Evolutionary conservation across 2,329 filamentous ascomycete species (phyloP).

Genomic region (Penicillium sp.): DNA sequence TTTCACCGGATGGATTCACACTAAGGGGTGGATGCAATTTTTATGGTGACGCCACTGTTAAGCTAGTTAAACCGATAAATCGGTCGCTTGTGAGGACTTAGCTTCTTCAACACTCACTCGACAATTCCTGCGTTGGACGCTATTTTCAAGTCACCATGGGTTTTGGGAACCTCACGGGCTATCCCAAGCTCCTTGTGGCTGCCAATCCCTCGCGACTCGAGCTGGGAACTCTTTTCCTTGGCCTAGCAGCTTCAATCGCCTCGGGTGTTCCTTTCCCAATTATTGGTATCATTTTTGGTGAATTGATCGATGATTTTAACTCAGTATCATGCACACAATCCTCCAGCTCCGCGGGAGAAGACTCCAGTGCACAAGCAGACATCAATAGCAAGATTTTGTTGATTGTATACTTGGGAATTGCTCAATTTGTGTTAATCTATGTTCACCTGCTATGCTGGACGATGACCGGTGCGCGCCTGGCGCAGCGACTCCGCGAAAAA

Average conservation of each 20-base stretch:
- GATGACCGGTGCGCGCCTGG: constrained; percentile 62
- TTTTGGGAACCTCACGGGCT: constrained; percentile 34
- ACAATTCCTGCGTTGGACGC: constrained; percentile 4
- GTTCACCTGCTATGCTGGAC: constrained; percentile 64
- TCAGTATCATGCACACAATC: constrained; percentile 25
- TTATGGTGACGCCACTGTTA: constrained; percentile 4
- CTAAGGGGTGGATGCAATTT: constrained; percentile 9
- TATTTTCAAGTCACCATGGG: constrained; percentile 24
- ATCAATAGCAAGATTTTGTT: constrained; percentile 57
- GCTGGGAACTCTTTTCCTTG: constrained; percentile 28
- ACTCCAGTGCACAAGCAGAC: constrained; percentile 21
- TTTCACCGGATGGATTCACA: constrained; percentile 6
- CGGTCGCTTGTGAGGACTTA: neutral
- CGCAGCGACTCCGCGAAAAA: constrained; percentile 60
- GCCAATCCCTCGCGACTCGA: constrained; percentile 38
- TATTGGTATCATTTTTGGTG: constrained; percentile 42
- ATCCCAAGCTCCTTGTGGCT: constrained; percentile 38
- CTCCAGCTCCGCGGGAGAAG: constrained; percentile 11
- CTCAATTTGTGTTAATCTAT: constrained; percentile 64
- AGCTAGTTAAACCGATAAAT: constrained; percentile 5
- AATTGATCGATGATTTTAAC: constrained; percentile 44
- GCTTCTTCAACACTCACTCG: constrained; percentile 13
- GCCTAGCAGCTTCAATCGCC: constrained; percentile 32
- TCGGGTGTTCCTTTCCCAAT: constrained; percentile 44
- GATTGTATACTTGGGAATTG: constrained; percentile 64